phyloP scores from a whole-genome alignment of 306 rosid genomes.

The Gastrolobium bilobum region DNA sequence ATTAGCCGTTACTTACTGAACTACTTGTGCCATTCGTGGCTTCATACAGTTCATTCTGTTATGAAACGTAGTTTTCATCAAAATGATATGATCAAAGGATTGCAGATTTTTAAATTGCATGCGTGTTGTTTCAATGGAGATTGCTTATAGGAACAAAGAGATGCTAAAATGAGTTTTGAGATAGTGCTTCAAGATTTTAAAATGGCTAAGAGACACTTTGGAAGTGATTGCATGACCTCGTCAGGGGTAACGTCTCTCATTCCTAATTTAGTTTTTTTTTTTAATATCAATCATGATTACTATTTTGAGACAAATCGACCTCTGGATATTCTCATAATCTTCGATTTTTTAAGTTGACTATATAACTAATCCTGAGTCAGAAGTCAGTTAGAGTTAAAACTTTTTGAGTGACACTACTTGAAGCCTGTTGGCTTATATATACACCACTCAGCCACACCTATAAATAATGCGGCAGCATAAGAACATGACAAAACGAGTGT shows the following conservation, averaged over 20 bases:
- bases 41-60: neutral
- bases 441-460: no score
- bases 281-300: no score
- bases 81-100: constrained; percentile 1
- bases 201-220: neutral
- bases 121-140: constrained; percentile 15
- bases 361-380: no score
- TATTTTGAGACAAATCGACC: no score
- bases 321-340: no score
- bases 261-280: no score
- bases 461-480: no score
- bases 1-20: neutral
- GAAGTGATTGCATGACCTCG: neutral
- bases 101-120: neutral
- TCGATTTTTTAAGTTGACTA: no score
- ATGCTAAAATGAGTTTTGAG: neutral
- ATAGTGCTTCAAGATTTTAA: neutral
- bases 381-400: no score
- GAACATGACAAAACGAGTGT: no score
- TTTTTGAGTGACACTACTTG: no score
- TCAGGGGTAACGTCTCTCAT: neutral
- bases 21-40: constrained; percentile 21
- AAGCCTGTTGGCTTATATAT: no score
- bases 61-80: constrained; percentile 35
- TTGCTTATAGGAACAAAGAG: neutral